Evolutionary conservation across 345 rosid species (phyloP).

Genomic region (Citrus inodora): DNA sequence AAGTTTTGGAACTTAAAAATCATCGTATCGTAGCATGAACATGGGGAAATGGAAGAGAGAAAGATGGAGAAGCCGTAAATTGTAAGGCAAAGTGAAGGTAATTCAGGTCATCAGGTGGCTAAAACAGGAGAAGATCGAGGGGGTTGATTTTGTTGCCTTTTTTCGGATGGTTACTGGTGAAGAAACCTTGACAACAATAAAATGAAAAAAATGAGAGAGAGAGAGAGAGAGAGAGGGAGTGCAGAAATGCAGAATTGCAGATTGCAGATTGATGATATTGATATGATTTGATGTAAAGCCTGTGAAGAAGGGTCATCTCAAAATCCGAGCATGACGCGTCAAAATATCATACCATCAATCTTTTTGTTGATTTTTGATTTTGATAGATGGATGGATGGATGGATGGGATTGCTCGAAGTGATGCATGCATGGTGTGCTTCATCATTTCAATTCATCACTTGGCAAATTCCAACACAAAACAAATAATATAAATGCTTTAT

Average conservation of each 20-base stretch:
- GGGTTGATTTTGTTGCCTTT: background rate
- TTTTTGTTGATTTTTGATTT: background rate
- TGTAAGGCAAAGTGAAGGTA: background rate
- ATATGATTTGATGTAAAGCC: conserved; percentile 48
- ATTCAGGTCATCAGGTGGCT: background rate
- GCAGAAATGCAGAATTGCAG: background rate
- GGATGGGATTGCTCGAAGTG: conserved; percentile 45
- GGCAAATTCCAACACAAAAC: background rate
- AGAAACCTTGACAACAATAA: conserved; percentile 12
- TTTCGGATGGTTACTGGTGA: conserved; percentile 6
- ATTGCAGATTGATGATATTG: conserved; percentile 19
- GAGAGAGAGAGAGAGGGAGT: background rate
- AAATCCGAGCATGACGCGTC: conserved; percentile 56
- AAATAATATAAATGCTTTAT: too few relatives aligned
- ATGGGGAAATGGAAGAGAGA: background rate
- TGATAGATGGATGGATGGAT: conserved; percentile 33
- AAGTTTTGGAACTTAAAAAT: too few relatives aligned
- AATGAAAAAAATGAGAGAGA: background rate
- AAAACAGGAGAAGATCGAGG: conserved; percentile 16
- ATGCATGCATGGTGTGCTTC: conserved; percentile 37
- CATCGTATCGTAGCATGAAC: background rate
- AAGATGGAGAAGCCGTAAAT: background rate
- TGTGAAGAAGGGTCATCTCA: conserved; percentile 19
- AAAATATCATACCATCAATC: conserved; percentile 27
- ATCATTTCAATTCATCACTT: conserved; percentile 24